Conservation (phyloP, 169 alveolate genomes). For the Plasmodium fragile region DNA sequence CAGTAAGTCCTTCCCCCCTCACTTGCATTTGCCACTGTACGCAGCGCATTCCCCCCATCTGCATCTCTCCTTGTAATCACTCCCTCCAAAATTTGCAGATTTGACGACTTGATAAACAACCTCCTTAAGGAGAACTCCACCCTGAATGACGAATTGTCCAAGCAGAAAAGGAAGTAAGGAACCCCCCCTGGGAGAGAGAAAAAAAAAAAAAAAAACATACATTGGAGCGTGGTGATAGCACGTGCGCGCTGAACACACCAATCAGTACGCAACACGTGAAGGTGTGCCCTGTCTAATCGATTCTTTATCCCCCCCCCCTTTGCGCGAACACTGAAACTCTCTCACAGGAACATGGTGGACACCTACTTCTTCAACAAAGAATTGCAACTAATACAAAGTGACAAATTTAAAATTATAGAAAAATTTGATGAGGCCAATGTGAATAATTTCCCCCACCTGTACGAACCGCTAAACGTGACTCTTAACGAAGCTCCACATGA, state of each 20-base stretch:
- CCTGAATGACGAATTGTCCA: slow-evolving; percentile 38
- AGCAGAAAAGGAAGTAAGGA: slow-evolving; percentile 59
- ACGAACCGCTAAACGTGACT: slow-evolving; percentile 46
- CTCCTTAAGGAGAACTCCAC: slow-evolving; percentile 42
- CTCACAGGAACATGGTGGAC: slow-evolving; percentile 50
- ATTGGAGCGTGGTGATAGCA: background rate
- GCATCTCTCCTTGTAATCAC: background rate
- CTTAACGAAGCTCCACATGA: slow-evolving; percentile 15
- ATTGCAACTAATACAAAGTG: slow-evolving; percentile 38
- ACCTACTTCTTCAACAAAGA: slow-evolving; percentile 44
- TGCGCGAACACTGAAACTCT: background rate
- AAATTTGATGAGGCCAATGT: slow-evolving; percentile 42
- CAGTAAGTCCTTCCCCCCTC: slow-evolving; percentile 21
- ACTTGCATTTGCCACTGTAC: background rate
- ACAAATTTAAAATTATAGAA: slow-evolving; percentile 65
- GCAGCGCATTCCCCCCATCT: background rate
- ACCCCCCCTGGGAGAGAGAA: background rate
- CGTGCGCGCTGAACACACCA: background rate
- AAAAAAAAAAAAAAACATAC: background rate
- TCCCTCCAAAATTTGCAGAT: background rate
- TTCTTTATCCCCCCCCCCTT: background rate
- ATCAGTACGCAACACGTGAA: background rate
- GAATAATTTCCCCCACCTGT: slow-evolving; percentile 47
- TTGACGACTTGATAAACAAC: slow-evolving; percentile 57
- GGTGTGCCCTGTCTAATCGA: background rate